Evolutionary conservation across 1,139 yeast genomes (phyloP), one percentile per base, ranked within the genome.

Genomic region (Yamadazyma sp.): DNA sequence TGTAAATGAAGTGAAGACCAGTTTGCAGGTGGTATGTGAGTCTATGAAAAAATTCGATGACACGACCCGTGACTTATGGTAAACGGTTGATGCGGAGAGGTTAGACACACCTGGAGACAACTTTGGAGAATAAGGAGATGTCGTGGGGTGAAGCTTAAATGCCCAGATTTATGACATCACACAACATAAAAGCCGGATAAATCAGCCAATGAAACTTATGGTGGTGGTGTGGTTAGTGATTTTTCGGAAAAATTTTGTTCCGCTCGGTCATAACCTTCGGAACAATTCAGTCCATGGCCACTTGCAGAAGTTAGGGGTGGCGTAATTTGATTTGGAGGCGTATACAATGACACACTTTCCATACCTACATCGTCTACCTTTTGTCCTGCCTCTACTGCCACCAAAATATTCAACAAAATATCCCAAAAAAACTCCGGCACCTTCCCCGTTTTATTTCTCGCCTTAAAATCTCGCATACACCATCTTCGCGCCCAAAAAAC

Each of bases 31-130:
- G 10, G 71, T 71, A 28, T 67, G 70, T 3, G 61, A 57, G 20
- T 52, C 64, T n/a, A 69, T 71, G 74, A 66, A 67, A 53, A 52
- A 56, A 29, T 70, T 70, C 45, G 76, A 70, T 40, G 67, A 61
- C 31, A 58, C 64, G 3, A 61, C 68, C 10, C 53, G 60, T 41
- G 69, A 64, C 31, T 51, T 64, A 32, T 70, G 74, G 74, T 57
- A 23, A 28, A n/a, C n/a, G n/a, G n/a, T n/a, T n/a, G n/a, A n/a
- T n/a, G n/a, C n/a, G n/a, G n/a, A n/a, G n/a, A n/a, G n/a, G n/a
- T n/a, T n/a, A n/a, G n/a, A n/a, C n/a, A n/a, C n/a, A n/a, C n/a
- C n/a, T n/a, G n/a, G n/a, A n/a, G n/a, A n/a, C n/a, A n/a, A n/a
- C n/a, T n/a, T n/a, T n/a, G n/a, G n/a, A n/a, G n/a, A n/a, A n/a